Conservation (phyloP, 352 stramenopile genomes). For the Globisporangium perplexum region DNA sequence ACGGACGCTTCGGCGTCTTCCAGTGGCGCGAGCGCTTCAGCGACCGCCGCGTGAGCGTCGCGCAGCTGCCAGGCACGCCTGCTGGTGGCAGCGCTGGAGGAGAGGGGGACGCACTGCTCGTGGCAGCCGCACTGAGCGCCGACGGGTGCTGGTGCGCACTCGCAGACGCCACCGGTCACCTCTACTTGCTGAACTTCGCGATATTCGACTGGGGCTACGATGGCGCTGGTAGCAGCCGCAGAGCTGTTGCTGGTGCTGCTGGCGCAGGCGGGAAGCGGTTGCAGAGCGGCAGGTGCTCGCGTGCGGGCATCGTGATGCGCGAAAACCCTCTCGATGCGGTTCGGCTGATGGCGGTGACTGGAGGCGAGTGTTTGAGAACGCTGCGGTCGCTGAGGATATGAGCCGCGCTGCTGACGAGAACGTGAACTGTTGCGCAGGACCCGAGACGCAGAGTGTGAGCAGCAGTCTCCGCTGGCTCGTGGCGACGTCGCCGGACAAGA, state of each 20-base stretch:
- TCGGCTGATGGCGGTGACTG: constrained; percentile 19
- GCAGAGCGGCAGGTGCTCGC: constrained; percentile 16
- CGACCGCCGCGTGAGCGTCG: constrained; percentile 35
- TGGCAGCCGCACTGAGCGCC: constrained; percentile 15
- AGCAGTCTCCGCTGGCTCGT: constrained; percentile 23
- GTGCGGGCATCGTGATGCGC: constrained; percentile 22
- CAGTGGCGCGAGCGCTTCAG: constrained; percentile 56
- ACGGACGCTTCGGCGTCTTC: constrained; percentile 29
- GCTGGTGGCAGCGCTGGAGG: too few species aligned
- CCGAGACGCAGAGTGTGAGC: constrained; percentile 3
- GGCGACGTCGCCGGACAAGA: constrained; percentile 1
- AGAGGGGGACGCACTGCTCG: constrained; percentile 2
- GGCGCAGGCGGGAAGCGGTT: constrained; percentile 18
- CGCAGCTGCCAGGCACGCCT: constrained; percentile 15
- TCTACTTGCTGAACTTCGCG: constrained; percentile 32
- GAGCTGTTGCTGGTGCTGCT: not conserved
- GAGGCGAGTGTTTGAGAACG: constrained; percentile 2
- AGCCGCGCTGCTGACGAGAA: not conserved
- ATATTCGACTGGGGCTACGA: constrained; percentile 15
- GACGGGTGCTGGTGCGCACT: constrained; percentile 31
- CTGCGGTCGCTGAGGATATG: not conserved
- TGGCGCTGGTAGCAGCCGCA: not conserved
- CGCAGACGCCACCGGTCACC: constrained; percentile 15
- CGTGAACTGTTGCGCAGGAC: constrained; percentile 4
- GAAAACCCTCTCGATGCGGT: constrained; percentile 34